Conservation (phyloP, 768 basidiomycete species). For the Fibroporia radiculosa region DNA sequence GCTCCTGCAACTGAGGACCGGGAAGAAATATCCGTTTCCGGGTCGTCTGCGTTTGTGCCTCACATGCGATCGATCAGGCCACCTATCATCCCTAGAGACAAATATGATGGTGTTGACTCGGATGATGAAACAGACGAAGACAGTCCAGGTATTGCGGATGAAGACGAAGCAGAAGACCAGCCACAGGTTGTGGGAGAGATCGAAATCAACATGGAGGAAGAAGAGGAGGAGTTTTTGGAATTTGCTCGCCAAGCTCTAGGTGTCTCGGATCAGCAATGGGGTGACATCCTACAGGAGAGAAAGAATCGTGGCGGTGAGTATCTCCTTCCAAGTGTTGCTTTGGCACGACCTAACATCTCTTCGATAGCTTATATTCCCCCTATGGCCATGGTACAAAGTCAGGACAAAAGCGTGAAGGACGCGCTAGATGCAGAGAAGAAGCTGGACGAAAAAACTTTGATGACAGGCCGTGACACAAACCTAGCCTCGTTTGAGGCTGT, state of each 20-base stretch:
- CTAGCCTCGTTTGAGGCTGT: conserved; percentile 87
- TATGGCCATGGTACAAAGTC: conserved; percentile 8
- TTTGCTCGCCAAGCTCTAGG: conserved; percentile 92
- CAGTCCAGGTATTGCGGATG: conserved; percentile 37
- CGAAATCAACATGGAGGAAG: conserved; percentile 87
- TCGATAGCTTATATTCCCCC: conserved; percentile 20
- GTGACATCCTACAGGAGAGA: conserved; percentile 75
- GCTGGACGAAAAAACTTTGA: conserved; percentile 14
- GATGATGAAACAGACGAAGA: conserved; percentile 81
- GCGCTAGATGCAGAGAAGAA: neutral
- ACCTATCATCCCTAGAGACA: conserved; percentile 75
- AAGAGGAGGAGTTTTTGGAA: conserved; percentile 91
- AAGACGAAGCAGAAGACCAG: conserved; percentile 70
- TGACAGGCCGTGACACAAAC: conserved; percentile 44
- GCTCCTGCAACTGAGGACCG: conserved; percentile 37
- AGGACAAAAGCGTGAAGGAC: neutral
- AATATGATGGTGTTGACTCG: conserved; percentile 89
- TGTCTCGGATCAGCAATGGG: conserved; percentile 84
- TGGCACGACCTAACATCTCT: neutral
- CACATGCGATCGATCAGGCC: conserved; percentile 49
- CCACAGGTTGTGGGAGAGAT: conserved; percentile 79
- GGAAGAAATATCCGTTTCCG: conserved; percentile 26
- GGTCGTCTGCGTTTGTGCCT: conserved; percentile 11
- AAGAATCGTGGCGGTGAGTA: conserved; percentile 72
- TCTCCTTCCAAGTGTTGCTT: neutral